Evolutionary conservation across 2,329 filamentous ascomycete genomes (phyloP).

Genomic region (Alternaria arborescens): DNA sequence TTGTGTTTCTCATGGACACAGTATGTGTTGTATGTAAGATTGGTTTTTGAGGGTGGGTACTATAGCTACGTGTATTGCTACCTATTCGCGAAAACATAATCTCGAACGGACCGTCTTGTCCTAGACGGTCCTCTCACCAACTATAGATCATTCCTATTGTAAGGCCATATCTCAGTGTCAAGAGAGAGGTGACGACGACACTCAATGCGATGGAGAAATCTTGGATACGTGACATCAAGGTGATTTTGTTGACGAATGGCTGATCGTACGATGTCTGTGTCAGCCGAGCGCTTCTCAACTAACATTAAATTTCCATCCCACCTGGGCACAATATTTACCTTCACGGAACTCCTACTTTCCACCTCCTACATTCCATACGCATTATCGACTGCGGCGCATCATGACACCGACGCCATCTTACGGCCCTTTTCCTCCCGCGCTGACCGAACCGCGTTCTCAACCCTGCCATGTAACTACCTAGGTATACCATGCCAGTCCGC

Average conservation of each 20-base stretch:
- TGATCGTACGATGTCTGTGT: neutral
- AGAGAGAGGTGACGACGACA: neutral
- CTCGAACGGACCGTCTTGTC: neutral
- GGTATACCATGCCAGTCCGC: neutral
- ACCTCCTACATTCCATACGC: neutral
- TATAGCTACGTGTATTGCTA: neutral
- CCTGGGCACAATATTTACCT: neutral
- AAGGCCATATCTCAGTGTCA: neutral
- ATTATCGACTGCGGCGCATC: neutral
- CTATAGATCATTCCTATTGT: neutral
- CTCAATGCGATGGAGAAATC: neutral
- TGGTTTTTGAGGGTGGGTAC: neutral
- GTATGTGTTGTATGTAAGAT: neutral
- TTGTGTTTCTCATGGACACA: neutral
- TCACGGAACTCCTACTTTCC: neutral
- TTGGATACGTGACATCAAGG: neutral
- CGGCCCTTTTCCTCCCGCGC: neutral
- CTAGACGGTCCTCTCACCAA: neutral
- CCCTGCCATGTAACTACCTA: neutral
- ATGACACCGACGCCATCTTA: too few relatives aligned
- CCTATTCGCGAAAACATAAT: neutral
- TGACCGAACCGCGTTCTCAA: neutral
- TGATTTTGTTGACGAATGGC: neutral
- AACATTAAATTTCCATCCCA: neutral
- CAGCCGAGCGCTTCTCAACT: neutral